A percentile compares a stretch with the other conserved stretches of the same genome.
Evolutionary conservation across 345 rosid species (phyloP).

Genomic region (Gynandropsis gynandra): DNA sequence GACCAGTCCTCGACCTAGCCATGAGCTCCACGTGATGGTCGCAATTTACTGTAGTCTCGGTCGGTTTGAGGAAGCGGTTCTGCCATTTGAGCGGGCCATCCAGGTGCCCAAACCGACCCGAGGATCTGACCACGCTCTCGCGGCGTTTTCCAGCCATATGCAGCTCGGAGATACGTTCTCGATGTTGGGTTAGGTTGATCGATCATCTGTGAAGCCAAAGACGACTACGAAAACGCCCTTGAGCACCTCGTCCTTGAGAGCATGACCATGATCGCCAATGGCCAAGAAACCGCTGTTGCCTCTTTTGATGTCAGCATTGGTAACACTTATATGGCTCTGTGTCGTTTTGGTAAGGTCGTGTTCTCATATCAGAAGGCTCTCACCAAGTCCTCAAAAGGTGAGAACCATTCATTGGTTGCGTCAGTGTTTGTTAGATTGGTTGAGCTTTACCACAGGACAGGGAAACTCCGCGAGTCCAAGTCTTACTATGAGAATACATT

Average conservation of each 20-base stretch:
- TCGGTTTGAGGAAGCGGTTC: conserved; percentile 87
- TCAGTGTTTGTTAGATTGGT: conserved; percentile 91
- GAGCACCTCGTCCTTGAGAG: conserved; percentile 98
- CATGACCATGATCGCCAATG: conserved; percentile 97
- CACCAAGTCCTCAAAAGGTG: conserved; percentile 93
- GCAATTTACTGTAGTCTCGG: conserved; percentile 95
- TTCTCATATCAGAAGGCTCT: conserved; percentile 99
- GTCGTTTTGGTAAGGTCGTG: conserved; percentile 90
- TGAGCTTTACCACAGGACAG: conserved; percentile 90
- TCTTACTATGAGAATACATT: conserved; percentile 88
- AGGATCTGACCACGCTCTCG: conserved; percentile 83
- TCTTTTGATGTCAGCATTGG: conserved; percentile 96
- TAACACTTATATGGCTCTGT: conserved; percentile 74
- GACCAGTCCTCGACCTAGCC: conserved; percentile 81
- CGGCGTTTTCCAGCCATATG: too few species aligned
- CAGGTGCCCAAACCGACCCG: conserved; percentile 54
- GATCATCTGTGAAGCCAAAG: conserved; percentile 89
- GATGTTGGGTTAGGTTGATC: conserved; percentile 82
- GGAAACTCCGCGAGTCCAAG: conserved; percentile 89
- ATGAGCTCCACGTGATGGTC: conserved; percentile 96
- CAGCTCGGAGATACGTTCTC: too few species aligned
- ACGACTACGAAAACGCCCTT: conserved; percentile 82
- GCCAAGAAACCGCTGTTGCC: conserved; percentile 89
- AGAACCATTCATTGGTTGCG: conserved; percentile 87
- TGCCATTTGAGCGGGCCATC: conserved; percentile 74